Evolutionary conservation across 2,329 filamentous ascomycete genomes (phyloP).

Genomic region (Mycosphaerella arachidis): DNA sequence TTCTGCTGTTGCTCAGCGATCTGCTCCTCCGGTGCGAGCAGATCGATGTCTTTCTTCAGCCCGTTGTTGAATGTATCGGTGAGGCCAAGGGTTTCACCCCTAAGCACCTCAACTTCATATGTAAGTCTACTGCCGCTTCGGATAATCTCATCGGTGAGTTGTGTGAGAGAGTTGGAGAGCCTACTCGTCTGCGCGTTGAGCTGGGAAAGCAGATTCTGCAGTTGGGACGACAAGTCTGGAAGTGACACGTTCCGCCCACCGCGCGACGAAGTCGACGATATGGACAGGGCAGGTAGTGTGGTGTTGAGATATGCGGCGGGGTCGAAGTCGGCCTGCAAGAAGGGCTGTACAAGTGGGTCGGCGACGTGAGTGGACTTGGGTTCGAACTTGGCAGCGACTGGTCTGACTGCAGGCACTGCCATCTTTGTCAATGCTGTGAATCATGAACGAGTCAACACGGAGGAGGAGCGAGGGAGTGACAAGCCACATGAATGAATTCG

Average conservation of each 20-base stretch:
- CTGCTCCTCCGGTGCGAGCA: slow-evolving; percentile 53
- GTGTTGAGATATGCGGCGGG: slow-evolving; percentile 80
- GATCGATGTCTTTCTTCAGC: slow-evolving; percentile 65
- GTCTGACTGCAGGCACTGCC: slow-evolving; percentile 7
- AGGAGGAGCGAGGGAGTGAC: no score
- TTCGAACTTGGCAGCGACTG: slow-evolving; percentile 12
- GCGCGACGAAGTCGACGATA: slow-evolving; percentile 39
- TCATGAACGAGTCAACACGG: neutral
- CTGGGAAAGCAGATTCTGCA: slow-evolving; percentile 79
- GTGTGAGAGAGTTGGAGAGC: slow-evolving; percentile 74
- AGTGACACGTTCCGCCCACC: slow-evolving; percentile 51
- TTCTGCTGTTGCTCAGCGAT: neutral
- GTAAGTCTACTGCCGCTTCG: slow-evolving; percentile 81
- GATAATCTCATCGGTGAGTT: slow-evolving; percentile 91
- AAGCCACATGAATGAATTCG: neutral
- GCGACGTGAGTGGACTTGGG: slow-evolving; percentile 57
- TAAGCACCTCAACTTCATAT: slow-evolving; percentile 88
- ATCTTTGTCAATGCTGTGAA: slow-evolving; percentile 3
- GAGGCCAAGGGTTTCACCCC: slow-evolving; percentile 80
- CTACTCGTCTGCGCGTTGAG: slow-evolving; percentile 84
- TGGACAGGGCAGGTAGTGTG: slow-evolving; percentile 63
- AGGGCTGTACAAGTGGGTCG: slow-evolving; percentile 69
- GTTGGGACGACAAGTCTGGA: slow-evolving; percentile 72
- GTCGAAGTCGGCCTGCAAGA: slow-evolving; percentile 73
- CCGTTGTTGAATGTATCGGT: slow-evolving; percentile 72